Percentiles rank a stretch among this genome's conserved stretches.
Conservation (phyloP, 257 asterid genomes). For the Nicotiana paniculata region DNA sequence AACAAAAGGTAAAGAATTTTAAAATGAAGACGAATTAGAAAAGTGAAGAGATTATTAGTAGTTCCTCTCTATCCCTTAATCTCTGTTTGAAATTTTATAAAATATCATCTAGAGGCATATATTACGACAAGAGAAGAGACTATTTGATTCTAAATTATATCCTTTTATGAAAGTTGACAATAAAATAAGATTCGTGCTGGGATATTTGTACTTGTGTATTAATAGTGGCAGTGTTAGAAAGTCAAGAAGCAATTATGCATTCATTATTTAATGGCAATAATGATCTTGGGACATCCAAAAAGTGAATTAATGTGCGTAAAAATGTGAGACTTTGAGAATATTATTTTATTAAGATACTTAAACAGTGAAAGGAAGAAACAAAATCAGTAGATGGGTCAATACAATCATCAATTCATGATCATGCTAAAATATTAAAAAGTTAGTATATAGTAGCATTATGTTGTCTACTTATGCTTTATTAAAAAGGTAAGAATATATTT, state of each 20-base stretch:
- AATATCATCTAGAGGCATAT: background rate
- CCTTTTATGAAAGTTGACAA: background rate
- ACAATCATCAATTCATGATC: conserved; percentile 59
- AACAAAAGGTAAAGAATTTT: conserved; percentile 2
- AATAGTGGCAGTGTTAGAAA: background rate
- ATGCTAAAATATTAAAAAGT: conserved; percentile 11
- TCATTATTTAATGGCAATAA: background rate
- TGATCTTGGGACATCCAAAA: conserved; percentile 1
- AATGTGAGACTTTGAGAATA: background rate
- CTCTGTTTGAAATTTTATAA: background rate
- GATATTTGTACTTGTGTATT: conserved; percentile 1
- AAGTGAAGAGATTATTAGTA: background rate
- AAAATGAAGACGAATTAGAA: background rate
- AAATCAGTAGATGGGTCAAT: conserved; percentile 30
- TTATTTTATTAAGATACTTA: background rate
- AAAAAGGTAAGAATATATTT: conserved; percentile 24
- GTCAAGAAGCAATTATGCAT: conserved; percentile 3
- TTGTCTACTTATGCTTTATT: conserved; percentile 47
- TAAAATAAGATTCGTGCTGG: background rate
- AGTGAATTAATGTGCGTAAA: background rate
- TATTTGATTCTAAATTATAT: background rate
- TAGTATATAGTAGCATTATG: conserved; percentile 20
- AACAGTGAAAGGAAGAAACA: background rate
- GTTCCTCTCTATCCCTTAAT: conserved; percentile 7
- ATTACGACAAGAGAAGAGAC: background rate